A percentile compares a stretch with the other conserved stretches of the same genome.
phyloP scores from a whole-genome alignment of 2,329 filamentous ascomycete species.

The Fusarium aywerte region DNA sequence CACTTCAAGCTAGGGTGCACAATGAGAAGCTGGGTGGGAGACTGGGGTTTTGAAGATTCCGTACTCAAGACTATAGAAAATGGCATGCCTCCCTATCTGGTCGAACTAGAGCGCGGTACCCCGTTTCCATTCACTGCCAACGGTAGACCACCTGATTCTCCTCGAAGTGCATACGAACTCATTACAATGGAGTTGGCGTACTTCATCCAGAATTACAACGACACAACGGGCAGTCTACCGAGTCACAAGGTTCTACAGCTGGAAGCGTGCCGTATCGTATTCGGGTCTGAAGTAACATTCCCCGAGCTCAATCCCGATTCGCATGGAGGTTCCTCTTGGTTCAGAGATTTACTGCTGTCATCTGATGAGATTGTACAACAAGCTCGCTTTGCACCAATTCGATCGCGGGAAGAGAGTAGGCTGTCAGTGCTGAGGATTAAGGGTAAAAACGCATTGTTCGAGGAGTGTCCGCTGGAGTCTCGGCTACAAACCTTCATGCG shows the following conservation, averaged over 20 bases:
- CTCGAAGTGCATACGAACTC: conserved; percentile 38
- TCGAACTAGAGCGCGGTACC: conserved; percentile 34
- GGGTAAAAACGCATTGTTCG: conserved; percentile 32
- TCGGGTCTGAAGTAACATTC: conserved; percentile 36
- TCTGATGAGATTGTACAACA: conserved; percentile 18
- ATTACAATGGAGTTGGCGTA: conserved; percentile 38
- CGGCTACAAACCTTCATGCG: conserved; percentile 21
- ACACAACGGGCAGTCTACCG: conserved; percentile 21
- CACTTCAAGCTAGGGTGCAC: conserved; percentile 55
- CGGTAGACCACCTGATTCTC: conserved; percentile 31
- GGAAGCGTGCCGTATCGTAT: conserved; percentile 35
- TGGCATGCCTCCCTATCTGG: conserved; percentile 53
- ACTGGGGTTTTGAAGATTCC: conserved; percentile 55
- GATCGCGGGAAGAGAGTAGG: conserved; percentile 26
- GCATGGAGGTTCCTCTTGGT: conserved; percentile 17
- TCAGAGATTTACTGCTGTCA: conserved; percentile 28
- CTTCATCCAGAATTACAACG: conserved; percentile 33
- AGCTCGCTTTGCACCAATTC: conserved; percentile 26
- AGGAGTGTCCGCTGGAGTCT: conserved; percentile 24
- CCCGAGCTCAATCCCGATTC: conserved; percentile 16
- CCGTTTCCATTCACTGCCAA: conserved; percentile 35
- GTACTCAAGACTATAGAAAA: conserved; percentile 54
- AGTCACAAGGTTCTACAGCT: conserved; percentile 25
- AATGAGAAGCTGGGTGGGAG: conserved; percentile 57
- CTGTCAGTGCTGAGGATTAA: conserved; percentile 23